Percentiles rank a stretch among this genome's conserved stretches.
These are phyloP conservation scores for Lepiota subincarnata DNA, from an alignment of 768 basidiomycete species.

Conservation along the genomic window DNA sequence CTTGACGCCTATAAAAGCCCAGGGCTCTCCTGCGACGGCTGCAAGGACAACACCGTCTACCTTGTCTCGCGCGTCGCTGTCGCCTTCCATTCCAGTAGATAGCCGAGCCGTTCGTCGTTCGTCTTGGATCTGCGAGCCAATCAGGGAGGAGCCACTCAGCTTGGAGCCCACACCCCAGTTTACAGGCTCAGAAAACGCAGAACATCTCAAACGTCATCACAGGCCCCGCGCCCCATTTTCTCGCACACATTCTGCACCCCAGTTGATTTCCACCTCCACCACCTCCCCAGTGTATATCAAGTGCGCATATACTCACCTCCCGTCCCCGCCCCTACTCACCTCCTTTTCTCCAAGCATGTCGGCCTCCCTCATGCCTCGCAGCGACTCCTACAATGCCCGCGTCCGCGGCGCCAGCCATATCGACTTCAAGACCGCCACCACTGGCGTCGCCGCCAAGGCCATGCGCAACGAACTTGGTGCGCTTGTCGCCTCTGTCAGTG, in stretches of 20 bases:
- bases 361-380: conserved; percentile 53
- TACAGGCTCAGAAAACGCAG: conserved; percentile 20
- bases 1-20: conserved; percentile 16
- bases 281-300: conserved; percentile 56
- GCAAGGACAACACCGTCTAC: conserved; percentile 14
- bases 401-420: conserved; percentile 76
- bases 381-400: conserved; percentile 67
- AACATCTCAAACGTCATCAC: conserved; percentile 62
- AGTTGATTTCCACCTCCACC: conserved; percentile 62
- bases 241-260: conserved; percentile 50
- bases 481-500: conserved; percentile 83
- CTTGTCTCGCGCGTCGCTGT: conserved; percentile 9
- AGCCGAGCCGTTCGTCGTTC: conserved; percentile 22
- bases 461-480: conserved; percentile 98
- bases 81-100: conserved; percentile 12
- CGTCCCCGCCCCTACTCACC: conserved; percentile 14
- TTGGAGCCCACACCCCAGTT: conserved; percentile 22
- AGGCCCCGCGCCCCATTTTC: conserved; percentile 40
- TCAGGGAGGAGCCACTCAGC: conserved; percentile 45
- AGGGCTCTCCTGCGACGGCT: conserved; percentile 19
- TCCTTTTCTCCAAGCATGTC: conserved; percentile 39
- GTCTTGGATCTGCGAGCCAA: conserved; percentile 41
- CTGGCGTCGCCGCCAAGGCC: conserved; percentile 88
- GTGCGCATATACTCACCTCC: conserved; percentile 15
- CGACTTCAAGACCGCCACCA: conserved; percentile 98